Conservation (phyloP, 345 rosid genomes). For the Hibiscus tridactylites region DNA sequence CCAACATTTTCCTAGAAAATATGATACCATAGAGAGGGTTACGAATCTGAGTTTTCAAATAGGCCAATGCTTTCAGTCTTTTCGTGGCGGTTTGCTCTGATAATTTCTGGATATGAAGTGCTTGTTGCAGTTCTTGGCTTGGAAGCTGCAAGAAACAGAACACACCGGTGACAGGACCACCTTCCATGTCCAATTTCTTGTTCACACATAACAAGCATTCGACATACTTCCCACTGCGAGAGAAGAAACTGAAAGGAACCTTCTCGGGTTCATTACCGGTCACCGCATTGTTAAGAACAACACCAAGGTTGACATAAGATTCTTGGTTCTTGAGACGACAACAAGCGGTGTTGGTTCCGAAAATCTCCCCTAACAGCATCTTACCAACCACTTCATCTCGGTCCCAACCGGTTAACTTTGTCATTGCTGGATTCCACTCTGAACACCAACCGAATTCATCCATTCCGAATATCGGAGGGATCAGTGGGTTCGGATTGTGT, state of each 20-base stretch:
- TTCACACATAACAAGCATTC: slow-evolving; percentile 77
- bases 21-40: slow-evolving; percentile 78
- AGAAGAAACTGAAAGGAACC: slow-evolving; percentile 70
- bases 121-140: slow-evolving; percentile 86
- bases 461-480: slow-evolving; percentile 83
- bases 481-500: slow-evolving; percentile 86
- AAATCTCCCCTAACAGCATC: slow-evolving; percentile 85
- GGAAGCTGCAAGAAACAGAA: slow-evolving; percentile 97
- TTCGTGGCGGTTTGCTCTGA: slow-evolving; percentile 73
- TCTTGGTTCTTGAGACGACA: slow-evolving; percentile 86
- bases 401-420: slow-evolving; percentile 66
- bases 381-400: slow-evolving; percentile 78
- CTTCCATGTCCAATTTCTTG: slow-evolving; percentile 74
- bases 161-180: slow-evolving; percentile 53
- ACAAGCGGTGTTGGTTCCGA: slow-evolving; percentile 58
- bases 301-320: slow-evolving; percentile 66
- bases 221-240: slow-evolving; percentile 59
- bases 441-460: slow-evolving; percentile 98
- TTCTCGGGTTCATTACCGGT: slow-evolving; percentile 67
- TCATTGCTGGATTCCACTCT: slow-evolving; percentile 96
- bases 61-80: slow-evolving; percentile 66
- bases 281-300: slow-evolving; percentile 68
- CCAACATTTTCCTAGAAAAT: slow-evolving; percentile 70
- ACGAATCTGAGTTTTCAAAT: slow-evolving; percentile 69
- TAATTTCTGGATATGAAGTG: slow-evolving; percentile 74